A percentile compares a stretch with the other conserved stretches of the same genome.
phyloP scores from a whole-genome alignment of 2,329 filamentous ascomycete species.

The Aspergillus alliaceus region DNA sequence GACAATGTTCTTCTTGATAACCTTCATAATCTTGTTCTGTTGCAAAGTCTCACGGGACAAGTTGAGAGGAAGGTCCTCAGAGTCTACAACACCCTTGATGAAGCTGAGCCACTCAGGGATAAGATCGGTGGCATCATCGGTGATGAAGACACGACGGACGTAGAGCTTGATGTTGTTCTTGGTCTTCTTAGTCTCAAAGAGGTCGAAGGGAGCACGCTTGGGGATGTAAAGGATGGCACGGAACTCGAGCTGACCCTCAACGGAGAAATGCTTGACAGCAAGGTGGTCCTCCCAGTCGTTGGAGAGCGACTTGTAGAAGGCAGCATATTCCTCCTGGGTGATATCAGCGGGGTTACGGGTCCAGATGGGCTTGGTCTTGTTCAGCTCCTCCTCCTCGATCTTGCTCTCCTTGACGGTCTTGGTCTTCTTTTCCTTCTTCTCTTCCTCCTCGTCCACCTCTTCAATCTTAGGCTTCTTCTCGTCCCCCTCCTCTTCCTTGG shows the following conservation, averaged over 20 bases:
- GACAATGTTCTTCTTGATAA: constrained; percentile 99
- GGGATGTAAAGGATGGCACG: constrained; percentile 98
- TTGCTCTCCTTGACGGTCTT: constrained; percentile 99
- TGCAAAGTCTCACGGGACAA: constrained; percentile 99
- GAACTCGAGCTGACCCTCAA: constrained; percentile 99
- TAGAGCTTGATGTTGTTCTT: constrained; percentile 99
- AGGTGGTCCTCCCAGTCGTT: constrained; percentile 99
- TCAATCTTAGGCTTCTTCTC: constrained; percentile 97
- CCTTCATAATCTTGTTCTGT: constrained; percentile 99
- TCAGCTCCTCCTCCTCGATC: constrained; percentile 98
- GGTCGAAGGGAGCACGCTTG: constrained; percentile 98
- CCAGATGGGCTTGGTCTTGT: constrained; percentile 99
- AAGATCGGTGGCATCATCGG: constrained; percentile 97
- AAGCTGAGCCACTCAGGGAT: constrained; percentile 99
- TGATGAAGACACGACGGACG: constrained; percentile 99
- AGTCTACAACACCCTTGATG: constrained; percentile 99
- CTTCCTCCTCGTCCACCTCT: constrained; percentile 81
- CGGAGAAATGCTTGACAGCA: constrained; percentile 99
- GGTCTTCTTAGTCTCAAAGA: constrained; percentile 99
- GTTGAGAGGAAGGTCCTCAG: constrained; percentile 98
- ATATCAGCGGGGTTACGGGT: constrained; percentile 97
- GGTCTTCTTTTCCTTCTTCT: constrained; percentile 94
- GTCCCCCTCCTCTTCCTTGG: constrained; percentile 68
- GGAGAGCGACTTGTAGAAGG: constrained; percentile 99
- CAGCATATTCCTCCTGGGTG: constrained; percentile 90